phyloP scores from a whole-genome alignment of 257 asterid species.

The Solanum rostratum region DNA sequence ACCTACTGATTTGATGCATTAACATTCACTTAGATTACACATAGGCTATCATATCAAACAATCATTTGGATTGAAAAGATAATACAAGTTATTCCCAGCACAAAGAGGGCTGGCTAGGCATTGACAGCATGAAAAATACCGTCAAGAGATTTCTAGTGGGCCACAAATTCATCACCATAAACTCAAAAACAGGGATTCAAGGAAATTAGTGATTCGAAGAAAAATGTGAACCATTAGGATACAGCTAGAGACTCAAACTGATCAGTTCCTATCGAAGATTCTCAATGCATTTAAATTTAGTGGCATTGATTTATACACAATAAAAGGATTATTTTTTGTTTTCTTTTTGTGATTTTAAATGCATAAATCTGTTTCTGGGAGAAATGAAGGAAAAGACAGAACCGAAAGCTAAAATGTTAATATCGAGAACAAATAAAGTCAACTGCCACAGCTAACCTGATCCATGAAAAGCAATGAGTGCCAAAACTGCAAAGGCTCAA shows the following conservation, averaged over 20 bases:
- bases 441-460: conserved; percentile 48
- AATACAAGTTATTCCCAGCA: not conserved
- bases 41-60: not conserved
- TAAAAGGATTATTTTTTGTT: not conserved
- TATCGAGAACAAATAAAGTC: not conserved
- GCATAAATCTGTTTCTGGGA: not conserved
- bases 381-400: not conserved
- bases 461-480: conserved; percentile 95
- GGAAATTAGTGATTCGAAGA: not conserved
- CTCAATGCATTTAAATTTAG: not conserved
- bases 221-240: not conserved
- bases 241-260: not conserved
- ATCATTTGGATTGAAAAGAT: not conserved
- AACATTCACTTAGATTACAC: not conserved
- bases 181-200: not conserved
- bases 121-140: not conserved
- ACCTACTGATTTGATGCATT: not conserved
- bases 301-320: not conserved
- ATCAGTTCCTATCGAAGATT: not conserved
- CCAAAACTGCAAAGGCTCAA: conserved; percentile 91
- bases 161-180: not conserved
- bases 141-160: not conserved
- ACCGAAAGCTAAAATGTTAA: not conserved
- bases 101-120: not conserved
- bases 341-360: not conserved